A percentile compares a stretch with the other conserved stretches of the same genome.
phyloP scores from a whole-genome alignment of 306 rosid species.

The Medicago ruthenica region DNA sequence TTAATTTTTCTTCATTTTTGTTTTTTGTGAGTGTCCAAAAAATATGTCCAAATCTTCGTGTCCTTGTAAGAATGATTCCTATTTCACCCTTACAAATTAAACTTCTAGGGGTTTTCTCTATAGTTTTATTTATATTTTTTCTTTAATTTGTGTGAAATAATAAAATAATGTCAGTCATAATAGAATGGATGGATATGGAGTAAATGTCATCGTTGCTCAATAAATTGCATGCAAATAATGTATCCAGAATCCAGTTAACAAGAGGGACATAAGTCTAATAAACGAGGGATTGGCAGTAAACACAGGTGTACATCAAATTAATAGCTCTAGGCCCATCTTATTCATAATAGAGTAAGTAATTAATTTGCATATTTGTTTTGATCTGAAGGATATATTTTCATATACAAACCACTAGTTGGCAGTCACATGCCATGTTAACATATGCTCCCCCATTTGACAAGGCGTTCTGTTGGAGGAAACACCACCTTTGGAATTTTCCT shows the following conservation, averaged over 20 bases:
- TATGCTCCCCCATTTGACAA: slow-evolving; percentile 45
- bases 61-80: too few species aligned
- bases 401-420: slow-evolving; percentile 58
- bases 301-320: slow-evolving; percentile 38
- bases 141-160: neutral
- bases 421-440: slow-evolving; percentile 77
- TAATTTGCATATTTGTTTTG: slow-evolving; percentile 29
- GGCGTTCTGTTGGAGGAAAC: slow-evolving; percentile 68
- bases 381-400: slow-evolving; percentile 38
- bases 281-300: slow-evolving; percentile 27
- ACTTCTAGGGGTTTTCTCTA: too few species aligned
- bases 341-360: slow-evolving; percentile 39
- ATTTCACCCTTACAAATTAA: too few species aligned
- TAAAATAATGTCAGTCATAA: neutral
- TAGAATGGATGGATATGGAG: neutral
- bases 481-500: slow-evolving; percentile 48
- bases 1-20: too few species aligned
- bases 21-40: too few species aligned
- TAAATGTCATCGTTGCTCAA: neutral
- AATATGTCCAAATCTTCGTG: too few species aligned
- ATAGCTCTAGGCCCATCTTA: slow-evolving; percentile 45
- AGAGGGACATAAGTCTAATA: slow-evolving; percentile 9
- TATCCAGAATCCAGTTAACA: neutral
- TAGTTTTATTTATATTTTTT: too few species aligned
- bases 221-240: slow-evolving; percentile 20